These are phyloP conservation scores for Aspergillus glaucus DNA, from an alignment of 2,329 filamentous ascomycete species.

Conservation along the genomic window DNA sequence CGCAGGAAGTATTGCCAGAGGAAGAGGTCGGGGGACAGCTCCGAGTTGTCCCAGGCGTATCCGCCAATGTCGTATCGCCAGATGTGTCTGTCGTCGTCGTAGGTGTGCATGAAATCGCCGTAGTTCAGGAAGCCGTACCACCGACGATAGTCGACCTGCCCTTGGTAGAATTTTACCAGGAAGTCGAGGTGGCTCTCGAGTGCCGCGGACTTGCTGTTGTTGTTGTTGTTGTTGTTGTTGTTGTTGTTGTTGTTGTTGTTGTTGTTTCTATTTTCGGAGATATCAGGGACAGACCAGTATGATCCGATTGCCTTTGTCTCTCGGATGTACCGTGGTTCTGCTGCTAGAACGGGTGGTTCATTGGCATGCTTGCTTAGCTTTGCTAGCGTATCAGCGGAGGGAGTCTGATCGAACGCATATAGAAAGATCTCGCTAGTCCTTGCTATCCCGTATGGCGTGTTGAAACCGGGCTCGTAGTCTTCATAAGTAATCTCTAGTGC, in stretches of 20 bases:
- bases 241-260: conserved; percentile 18
- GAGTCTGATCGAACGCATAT: conserved; percentile 49
- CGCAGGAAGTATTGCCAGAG: conserved; percentile 59
- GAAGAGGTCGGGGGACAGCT: conserved; percentile 57
- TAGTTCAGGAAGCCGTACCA: conserved; percentile 62
- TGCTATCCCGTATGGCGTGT: conserved; percentile 53
- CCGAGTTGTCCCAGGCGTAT: conserved; percentile 60
- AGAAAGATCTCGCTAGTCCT: conserved; percentile 54
- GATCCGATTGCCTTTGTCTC: conserved; percentile 49
- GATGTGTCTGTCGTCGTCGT: conserved; percentile 52
- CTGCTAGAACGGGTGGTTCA: conserved; percentile 47
- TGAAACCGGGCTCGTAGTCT: conserved; percentile 52
- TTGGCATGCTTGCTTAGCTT: conserved; percentile 42
- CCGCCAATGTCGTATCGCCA: conserved; percentile 61
- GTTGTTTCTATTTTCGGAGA: neutral
- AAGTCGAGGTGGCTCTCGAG: conserved; percentile 53
- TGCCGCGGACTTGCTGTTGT: conserved; percentile 23
- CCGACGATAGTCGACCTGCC: conserved; percentile 50
- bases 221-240: too few relatives aligned
- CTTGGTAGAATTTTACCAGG: conserved; percentile 50
- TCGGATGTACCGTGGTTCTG: conserved; percentile 45
- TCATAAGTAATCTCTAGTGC: conserved; percentile 60
- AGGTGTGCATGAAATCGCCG: conserved; percentile 59
- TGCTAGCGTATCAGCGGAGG: conserved; percentile 43
- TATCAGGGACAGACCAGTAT: conserved; percentile 46